Base-by-base conservation (phyloP, 148 eudicot species). In the Silene latifolia region DNA sequence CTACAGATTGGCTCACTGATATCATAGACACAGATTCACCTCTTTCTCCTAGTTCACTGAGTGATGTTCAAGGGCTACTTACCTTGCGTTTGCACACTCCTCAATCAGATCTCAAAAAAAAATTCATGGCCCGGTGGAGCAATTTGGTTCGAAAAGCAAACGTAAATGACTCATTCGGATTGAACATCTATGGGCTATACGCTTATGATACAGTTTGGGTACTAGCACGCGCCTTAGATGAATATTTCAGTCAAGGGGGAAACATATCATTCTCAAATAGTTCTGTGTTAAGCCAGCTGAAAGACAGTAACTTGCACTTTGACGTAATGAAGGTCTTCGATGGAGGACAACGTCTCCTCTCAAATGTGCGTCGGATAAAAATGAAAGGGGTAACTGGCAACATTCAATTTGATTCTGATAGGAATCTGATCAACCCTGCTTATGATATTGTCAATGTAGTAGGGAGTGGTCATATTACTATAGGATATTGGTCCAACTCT, bases 171-270 rank as follows among this genome's bases (percentile, higher is more conserved):
- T 65, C 83, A 0, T 51, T 86, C 32, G 89, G 88, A 58, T 53
- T 89, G 67, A 90, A 84, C 65, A 71, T 86, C 13, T 84, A 82
- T 67, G 96, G 89, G 25, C 82, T 90, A 15, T 89, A 89, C 70
- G 97, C 97, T 21, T 93, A 93, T 73, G 97, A 93, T 72, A 83
- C 93, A 13, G 92, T 93, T 58, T 88, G 96, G 96, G 63, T 87
- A 39, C 79, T 93, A 71, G 98, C 98, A 62, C 74, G 63, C 78
- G 96, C 94, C 3, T 68, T 93, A 54, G 84, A 87, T 73, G 82
- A 75, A 29, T 89, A 80, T 69, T 79, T 89, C 14, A 46, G 76
- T 83, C 81, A 82, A 29, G 98, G 97, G 32, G 92, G 92, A 5
- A 84, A 57, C 29, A 72, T 89, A 27, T 81, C 98, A n/a, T 93